These are phyloP conservation scores for Filosporella fistucella DNA, from an alignment of 495 filamentous ascomycete species.

Conservation along the genomic window DNA sequence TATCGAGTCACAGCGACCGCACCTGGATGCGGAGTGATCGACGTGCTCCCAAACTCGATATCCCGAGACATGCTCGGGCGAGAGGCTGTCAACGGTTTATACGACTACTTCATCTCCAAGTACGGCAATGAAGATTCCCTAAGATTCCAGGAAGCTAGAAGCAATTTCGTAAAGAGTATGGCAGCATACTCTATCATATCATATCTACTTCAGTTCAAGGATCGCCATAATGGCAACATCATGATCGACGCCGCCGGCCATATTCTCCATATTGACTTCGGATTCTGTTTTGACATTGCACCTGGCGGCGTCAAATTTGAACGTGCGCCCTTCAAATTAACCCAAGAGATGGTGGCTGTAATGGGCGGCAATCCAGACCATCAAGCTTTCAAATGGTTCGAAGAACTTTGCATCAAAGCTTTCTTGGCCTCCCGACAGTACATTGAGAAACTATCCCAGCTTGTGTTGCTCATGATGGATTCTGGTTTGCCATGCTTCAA, in stretches of 20 bases:
- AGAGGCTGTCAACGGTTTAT: conserved; percentile 94
- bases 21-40: conserved; percentile 96
- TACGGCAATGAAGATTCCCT: conserved; percentile 95
- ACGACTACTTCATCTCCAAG: conserved; percentile 96
- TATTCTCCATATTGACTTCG: conserved; percentile 98
- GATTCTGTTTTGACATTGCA: conserved; percentile 98
- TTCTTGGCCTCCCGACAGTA: conserved; percentile 91
- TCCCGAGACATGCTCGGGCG: conserved; percentile 98
- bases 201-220: conserved; percentile 97
- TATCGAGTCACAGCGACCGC: conserved; percentile 98
- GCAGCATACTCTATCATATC: conserved; percentile 99
- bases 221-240: conserved; percentile 98
- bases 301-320: conserved; percentile 96
- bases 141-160: conserved; percentile 89
- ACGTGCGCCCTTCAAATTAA: conserved; percentile 96
- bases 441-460: conserved; percentile 77
- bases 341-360: conserved; percentile 93
- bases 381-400: conserved; percentile 92
- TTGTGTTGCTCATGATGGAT: conserved; percentile 93
- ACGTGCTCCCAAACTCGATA: conserved; percentile 95
- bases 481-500: conserved; percentile 98
- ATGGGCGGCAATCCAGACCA: conserved; percentile 87
- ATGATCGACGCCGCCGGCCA: conserved; percentile 97
- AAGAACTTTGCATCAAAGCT: conserved; percentile 91
- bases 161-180: conserved; percentile 99